Base-by-base conservation (phyloP, 176 grass and related monocot genomes). In the Triticum monococcum region DNA sequence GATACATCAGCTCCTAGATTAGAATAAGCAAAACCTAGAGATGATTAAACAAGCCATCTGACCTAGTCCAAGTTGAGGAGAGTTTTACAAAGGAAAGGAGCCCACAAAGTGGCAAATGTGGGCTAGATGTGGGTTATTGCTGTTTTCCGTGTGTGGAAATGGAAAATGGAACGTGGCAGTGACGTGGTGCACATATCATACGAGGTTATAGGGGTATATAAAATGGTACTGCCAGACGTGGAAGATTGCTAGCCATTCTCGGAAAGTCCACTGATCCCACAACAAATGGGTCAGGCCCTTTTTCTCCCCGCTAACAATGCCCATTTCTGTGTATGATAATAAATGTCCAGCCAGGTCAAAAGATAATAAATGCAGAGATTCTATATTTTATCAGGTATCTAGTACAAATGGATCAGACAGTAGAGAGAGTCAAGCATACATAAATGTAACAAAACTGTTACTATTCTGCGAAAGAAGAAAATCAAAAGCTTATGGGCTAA, bases 191-290 rank as follows among this genome's bases (percentile, higher is more conserved):
- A 88, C 72, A 87, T 81, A 84, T 79, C n/a, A 84, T 91, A 97
- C 91, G 89, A 97, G 91, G 91, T 93, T 91, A 36, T 87, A 32
- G 56, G 20, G 75, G 23, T 64, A 72, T 84, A 77, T 78, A 79
- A 77, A 48, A 83, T 70, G 62, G 32, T 77, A 80, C 61, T 79
- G 31, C 70, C 17, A 82, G 87, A 95, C 87, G 89, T 90, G 92
- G 85, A 78, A 72, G 64, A 82, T 84, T 86, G 38, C 25, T 67
- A 84, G 85, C 95, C 87, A 9, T 91, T 85, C 65, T 86, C 84
- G 85, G 82, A 87, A 89, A 83, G 64, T 87, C 84, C 86, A 83
- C 72, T 78, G 23, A 14, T n/a, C 28, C 59, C 26, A 40, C 22
- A 75, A 17, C 12, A 81, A 85, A 85, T 6, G 22, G 28, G 81